These are phyloP conservation scores for Nakazawaea sp. DNA, from an alignment of 805 yeast genomes.

Conservation along the genomic window DNA sequence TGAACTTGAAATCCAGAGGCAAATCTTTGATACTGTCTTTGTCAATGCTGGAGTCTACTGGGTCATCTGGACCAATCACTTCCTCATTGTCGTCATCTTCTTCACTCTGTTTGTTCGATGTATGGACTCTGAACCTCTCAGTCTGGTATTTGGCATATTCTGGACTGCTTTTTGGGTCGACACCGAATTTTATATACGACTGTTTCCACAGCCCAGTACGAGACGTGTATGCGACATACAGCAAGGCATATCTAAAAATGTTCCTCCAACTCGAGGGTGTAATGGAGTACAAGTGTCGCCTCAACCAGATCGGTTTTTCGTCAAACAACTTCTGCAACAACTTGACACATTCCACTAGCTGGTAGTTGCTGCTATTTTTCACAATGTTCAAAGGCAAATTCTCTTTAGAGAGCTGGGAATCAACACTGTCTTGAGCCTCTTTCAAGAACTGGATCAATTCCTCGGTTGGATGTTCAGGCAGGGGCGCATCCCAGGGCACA, in stretches of 20 bases:
- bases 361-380: constrained; percentile 12
- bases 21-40: constrained; percentile 15
- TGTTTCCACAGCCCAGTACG: constrained; percentile 95
- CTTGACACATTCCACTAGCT: constrained; percentile 36
- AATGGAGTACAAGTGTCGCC: constrained; percentile 59
- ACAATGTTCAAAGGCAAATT: not conserved
- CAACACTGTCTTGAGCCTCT: constrained; percentile 26
- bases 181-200: constrained; percentile 70
- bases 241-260: constrained; percentile 67
- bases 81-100: constrained; percentile 19
- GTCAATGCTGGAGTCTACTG: constrained; percentile 6
- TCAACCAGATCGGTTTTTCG: constrained; percentile 77
- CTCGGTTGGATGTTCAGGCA: constrained; percentile 45
- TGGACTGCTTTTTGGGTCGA: constrained; percentile 59
- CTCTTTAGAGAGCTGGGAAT: constrained; percentile 17
- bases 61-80: constrained; percentile 15
- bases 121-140: constrained; percentile 64
- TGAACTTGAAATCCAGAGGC: constrained; percentile 52
- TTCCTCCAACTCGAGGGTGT: constrained; percentile 38
- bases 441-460: constrained; percentile 40
- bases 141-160: constrained; percentile 66
- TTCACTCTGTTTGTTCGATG: constrained; percentile 16
- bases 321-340: constrained; percentile 46
- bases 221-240: constrained; percentile 75
- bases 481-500: constrained; percentile 38